Evolutionary conservation across 2,329 filamentous ascomycete species (phyloP).

Genomic region (Parastagonospora nodorum): DNA sequence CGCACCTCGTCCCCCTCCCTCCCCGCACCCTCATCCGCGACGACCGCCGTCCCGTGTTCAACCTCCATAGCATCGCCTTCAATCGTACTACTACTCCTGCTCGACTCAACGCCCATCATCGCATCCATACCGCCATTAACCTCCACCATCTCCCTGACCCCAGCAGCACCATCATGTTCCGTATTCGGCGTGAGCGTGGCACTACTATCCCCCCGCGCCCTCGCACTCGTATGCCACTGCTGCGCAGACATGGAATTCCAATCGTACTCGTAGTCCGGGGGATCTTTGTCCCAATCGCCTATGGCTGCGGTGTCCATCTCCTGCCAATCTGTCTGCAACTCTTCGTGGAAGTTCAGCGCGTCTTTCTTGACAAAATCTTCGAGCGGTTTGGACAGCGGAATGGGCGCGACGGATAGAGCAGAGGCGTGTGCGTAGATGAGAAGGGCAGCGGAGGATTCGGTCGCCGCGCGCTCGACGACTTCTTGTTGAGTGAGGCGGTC

Average conservation of each 20-base stretch:
- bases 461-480: slow-evolving; percentile 59
- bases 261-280: slow-evolving; percentile 19
- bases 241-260: slow-evolving; percentile 28
- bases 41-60: slow-evolving; percentile 13
- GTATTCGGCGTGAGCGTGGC: slow-evolving; percentile 44
- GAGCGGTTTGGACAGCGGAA: slow-evolving; percentile 32
- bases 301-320: slow-evolving; percentile 4
- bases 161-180: slow-evolving; percentile 31
- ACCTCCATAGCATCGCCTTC: slow-evolving; percentile 29
- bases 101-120: slow-evolving; percentile 22
- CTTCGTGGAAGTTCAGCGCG: slow-evolving; percentile 47
- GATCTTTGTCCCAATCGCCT: slow-evolving; percentile 25
- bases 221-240: slow-evolving; percentile 20
- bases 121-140: slow-evolving; percentile 27
- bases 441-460: slow-evolving; percentile 58
- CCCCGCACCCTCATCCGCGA: slow-evolving; percentile 32
- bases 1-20: slow-evolving; percentile 18
- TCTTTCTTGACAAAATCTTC: slow-evolving; percentile 56
- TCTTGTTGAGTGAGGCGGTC: slow-evolving; percentile 55
- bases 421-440: slow-evolving; percentile 64
- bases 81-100: slow-evolving; percentile 30
- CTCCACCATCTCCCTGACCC: slow-evolving; percentile 33
- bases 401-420: slow-evolving; percentile 23
- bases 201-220: slow-evolving; percentile 25
- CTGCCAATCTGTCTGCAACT: slow-evolving; percentile 31